Base-by-base conservation (phyloP, 805 yeast genomes). In the Blastobotrys mokoenaii region DNA sequence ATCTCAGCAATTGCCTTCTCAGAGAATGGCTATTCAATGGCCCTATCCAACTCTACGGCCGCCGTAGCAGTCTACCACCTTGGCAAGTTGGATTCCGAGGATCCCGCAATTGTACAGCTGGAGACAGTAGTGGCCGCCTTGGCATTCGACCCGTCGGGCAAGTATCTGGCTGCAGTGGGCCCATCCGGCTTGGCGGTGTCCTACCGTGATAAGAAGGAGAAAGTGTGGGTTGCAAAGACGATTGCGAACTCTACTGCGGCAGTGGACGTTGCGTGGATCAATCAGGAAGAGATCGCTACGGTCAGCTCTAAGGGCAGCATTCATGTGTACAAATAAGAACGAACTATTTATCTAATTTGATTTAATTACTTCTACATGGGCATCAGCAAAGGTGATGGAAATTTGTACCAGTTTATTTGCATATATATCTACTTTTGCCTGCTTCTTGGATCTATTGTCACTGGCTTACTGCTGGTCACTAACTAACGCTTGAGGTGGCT, bases 11-110 rank as follows among this genome's bases (percentile, higher is more conserved):
- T 80, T 10, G 55, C 59, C 36, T 80, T 79, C 62, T 82, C 81
- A 2, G 64, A 68, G 25, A 82, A 82, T 56, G 90, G 90, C 1
- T 80, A 77, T 58, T 79, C 82, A 74, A 56, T 82, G 36, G 56
- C 53, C 15, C 57, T 73, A 38, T 72, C 63, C 3, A 14, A n/a
- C 11, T 16, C n/a, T 17, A 20, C 17, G 29, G 43, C 55, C 2
- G 64, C 56, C 15, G 51, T 51, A 0, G 55, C 75, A 7, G 57
- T 77, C 2, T 64, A 77, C 63, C 80, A 77, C 56, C 61, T 78
- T 52, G 64, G 82, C 49, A 74, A 75, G 49, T 39, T 40, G 30
- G 34, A 38, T 8, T 46, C 40, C 12, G 32, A 38, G 12, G 17
- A 16, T 15, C 16, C 35, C 6, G 56, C 58, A 35, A 36, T 40